Conservation (phyloP, 352 stramenopile species). For the Phytophthora syringae region DNA sequence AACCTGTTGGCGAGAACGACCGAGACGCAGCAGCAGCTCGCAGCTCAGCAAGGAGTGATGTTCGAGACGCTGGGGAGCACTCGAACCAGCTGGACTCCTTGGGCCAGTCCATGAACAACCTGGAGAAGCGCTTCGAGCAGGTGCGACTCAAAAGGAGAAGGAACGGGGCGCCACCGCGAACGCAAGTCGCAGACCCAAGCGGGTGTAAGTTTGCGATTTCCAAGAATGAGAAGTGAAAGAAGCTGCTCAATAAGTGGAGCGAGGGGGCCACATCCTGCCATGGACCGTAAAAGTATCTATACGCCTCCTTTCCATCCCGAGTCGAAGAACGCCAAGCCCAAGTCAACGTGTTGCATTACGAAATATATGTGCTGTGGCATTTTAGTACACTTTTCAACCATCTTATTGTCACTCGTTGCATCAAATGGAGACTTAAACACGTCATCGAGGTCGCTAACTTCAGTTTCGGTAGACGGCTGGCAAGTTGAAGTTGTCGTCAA, state of each 20-base stretch:
- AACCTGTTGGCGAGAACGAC: slow-evolving; percentile 84
- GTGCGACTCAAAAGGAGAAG: slow-evolving; percentile 81
- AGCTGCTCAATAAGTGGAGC: slow-evolving; percentile 25
- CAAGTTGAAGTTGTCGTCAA: slow-evolving; percentile 32
- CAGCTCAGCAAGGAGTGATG: slow-evolving; percentile 86
- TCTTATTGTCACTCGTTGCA: too few species aligned
- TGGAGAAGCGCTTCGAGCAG: slow-evolving; percentile 83
- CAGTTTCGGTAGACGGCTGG: slow-evolving; percentile 21
- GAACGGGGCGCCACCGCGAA: slow-evolving; percentile 34
- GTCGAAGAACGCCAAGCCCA: slow-evolving; percentile 18
- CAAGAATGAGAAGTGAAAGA: slow-evolving; percentile 21
- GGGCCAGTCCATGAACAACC: slow-evolving; percentile 72
- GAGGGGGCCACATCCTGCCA: slow-evolving; percentile 32
- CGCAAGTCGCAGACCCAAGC: slow-evolving; percentile 33
- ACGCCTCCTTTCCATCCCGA: slow-evolving; percentile 23
- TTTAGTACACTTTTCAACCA: slow-evolving; percentile 5
- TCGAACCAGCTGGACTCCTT: slow-evolving; percentile 81
- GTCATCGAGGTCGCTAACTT: slow-evolving; percentile 16
- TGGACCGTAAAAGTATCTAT: slow-evolving; percentile 50
- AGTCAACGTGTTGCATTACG: slow-evolving; percentile 45
- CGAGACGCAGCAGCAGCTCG: slow-evolving; percentile 88
- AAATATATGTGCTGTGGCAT: slow-evolving; percentile 50
- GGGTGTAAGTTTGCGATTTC: slow-evolving; percentile 29
- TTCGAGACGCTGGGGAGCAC: slow-evolving; percentile 87
- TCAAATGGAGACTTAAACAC: neutral